A percentile compares a stretch with the other conserved stretches of the same genome.
Conservation (phyloP, 345 rosid genomes). For the Eucalyptus tenuipes region DNA sequence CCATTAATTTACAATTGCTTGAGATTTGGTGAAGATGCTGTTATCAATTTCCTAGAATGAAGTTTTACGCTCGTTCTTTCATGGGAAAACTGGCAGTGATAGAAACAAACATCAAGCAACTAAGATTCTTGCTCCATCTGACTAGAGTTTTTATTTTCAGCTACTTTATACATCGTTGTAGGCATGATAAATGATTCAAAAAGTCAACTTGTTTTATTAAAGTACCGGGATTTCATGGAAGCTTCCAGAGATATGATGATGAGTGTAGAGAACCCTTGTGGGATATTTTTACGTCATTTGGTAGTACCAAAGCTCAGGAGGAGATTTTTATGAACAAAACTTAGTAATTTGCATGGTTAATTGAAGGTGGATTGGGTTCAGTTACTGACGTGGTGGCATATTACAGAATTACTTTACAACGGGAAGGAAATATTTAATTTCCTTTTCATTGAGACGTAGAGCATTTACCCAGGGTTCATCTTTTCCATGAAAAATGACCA, state of each 20-base stretch:
- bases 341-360: background rate
- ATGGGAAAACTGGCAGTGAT: background rate
- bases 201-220: background rate
- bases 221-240: background rate
- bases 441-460: background rate
- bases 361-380: background rate
- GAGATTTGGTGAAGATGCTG: background rate
- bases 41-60: background rate
- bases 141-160: background rate
- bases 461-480: background rate
- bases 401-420: background rate
- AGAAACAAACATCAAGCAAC: background rate
- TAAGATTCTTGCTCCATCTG: background rate
- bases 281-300: background rate
- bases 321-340: background rate
- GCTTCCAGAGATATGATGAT: background rate
- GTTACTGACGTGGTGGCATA: background rate
- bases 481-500: background rate
- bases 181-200: background rate
- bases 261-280: background rate
- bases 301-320: background rate
- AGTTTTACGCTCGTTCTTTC: background rate
- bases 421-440: background rate
- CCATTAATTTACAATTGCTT: background rate
- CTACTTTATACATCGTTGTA: background rate